phyloP scores from a whole-genome alignment of 2,329 filamentous ascomycete species.

The Pyricularia sp. region DNA sequence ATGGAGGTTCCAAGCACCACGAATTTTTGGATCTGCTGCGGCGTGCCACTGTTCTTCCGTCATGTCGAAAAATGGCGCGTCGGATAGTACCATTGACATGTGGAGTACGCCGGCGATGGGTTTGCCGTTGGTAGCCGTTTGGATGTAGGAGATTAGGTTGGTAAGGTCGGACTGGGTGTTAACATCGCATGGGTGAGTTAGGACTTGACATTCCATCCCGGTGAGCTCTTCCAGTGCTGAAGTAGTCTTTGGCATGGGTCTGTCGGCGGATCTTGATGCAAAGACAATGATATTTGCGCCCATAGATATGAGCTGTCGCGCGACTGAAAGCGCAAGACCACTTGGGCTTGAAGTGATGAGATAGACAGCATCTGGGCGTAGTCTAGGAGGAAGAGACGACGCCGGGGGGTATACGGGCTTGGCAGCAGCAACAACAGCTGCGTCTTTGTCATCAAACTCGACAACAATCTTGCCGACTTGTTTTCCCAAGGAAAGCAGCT shows the following conservation, averaged over 20 bases:
- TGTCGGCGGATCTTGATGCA: conserved; percentile 16
- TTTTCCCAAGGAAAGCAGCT: conserved; percentile 24
- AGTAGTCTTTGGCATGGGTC: neutral
- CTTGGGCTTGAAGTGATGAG: no score
- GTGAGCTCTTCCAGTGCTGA: neutral
- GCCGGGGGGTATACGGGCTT: no score
- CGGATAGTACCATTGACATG: neutral
- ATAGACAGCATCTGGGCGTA: no score
- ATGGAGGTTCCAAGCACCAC: conserved; percentile 22
- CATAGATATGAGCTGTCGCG: no score
- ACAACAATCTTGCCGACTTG: conserved; percentile 25
- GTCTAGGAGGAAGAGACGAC: no score
- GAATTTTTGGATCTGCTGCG: conserved; percentile 19
- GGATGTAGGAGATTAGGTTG: neutral
- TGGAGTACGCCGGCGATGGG: conserved; percentile 3
- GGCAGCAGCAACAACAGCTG: no score
- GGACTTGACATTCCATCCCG: neutral
- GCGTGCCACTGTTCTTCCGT: conserved; percentile 6
- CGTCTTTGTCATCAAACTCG: no score
- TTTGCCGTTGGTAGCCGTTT: conserved; percentile 9
- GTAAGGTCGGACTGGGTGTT: conserved; percentile 7
- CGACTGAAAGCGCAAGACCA: no score
- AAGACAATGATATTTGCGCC: conserved; percentile 12
- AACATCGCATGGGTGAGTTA: conserved; percentile 7
- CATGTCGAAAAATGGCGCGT: conserved; percentile 8